Evolutionary conservation across 2,329 filamentous ascomycete species (phyloP).

Genomic region (Chaetoscypha palmicola): DNA sequence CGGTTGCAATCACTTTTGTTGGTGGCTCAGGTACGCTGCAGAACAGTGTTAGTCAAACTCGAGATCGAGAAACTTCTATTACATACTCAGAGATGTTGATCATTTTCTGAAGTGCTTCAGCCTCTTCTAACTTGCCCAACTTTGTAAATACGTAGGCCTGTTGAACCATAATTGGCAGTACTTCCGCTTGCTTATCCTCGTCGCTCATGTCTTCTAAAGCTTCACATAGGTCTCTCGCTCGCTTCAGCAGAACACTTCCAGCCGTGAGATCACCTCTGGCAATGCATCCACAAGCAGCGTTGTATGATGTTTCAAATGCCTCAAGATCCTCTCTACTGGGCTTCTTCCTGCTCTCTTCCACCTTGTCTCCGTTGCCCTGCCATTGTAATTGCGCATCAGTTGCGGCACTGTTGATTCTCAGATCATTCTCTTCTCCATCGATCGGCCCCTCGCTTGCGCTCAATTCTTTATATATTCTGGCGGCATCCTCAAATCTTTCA

Average conservation of each 20-base stretch:
- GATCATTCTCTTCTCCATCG: slow-evolving; percentile 62
- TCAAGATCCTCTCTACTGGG: slow-evolving; percentile 56
- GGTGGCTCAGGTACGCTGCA: slow-evolving; percentile 59
- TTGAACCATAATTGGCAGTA: slow-evolving; percentile 70
- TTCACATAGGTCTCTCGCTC: slow-evolving; percentile 65
- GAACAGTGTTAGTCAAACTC: slow-evolving; percentile 27
- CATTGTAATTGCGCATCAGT: slow-evolving; percentile 67
- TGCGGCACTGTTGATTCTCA: slow-evolving; percentile 70
- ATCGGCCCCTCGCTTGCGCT: slow-evolving; percentile 37
- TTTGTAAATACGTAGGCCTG: slow-evolving; percentile 65
- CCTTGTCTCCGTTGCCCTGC: slow-evolving; percentile 41
- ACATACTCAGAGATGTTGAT: slow-evolving; percentile 56
- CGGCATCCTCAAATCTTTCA: slow-evolving; percentile 65
- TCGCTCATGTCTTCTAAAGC: slow-evolving; percentile 65
- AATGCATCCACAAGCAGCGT: slow-evolving; percentile 67
- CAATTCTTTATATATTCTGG: slow-evolving; percentile 55
- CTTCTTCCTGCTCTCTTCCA: slow-evolving; percentile 38
- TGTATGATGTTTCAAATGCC: slow-evolving; percentile 76
- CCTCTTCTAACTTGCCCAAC: slow-evolving; percentile 59
- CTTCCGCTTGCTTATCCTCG: slow-evolving; percentile 67
- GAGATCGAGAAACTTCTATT: neutral
- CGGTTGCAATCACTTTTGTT: slow-evolving; percentile 57
- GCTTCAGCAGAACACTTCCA: slow-evolving; percentile 60
- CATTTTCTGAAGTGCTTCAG: slow-evolving; percentile 53
- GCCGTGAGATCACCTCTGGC: slow-evolving; percentile 59